phyloP scores from a whole-genome alignment of 208 protist species.

The Wallacemonas sp. region DNA sequence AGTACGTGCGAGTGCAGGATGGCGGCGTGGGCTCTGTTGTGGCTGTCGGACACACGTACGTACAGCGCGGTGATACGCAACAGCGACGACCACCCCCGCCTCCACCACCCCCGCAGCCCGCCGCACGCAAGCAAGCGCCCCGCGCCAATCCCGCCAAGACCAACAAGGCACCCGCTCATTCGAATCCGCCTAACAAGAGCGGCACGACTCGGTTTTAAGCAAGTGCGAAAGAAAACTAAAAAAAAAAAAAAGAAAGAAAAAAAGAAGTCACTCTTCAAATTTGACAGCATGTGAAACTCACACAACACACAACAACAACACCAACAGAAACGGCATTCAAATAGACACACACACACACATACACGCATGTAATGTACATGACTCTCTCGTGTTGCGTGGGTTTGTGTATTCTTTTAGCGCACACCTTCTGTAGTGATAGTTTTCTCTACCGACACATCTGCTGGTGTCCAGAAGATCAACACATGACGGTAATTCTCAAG shows the following conservation, averaged over 20 bases:
- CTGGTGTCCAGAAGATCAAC: no score
- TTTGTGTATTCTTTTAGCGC: no score
- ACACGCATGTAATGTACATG: no score
- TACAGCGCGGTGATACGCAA: slow-evolving; percentile 43
- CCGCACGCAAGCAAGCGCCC: not conserved
- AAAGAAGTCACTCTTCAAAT: no score
- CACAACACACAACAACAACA: not conserved
- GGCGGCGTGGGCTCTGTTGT: slow-evolving; percentile 57
- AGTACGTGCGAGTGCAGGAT: slow-evolving; percentile 85
- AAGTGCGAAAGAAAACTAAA: not conserved
- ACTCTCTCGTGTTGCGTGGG: no score
- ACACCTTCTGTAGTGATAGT: no score
- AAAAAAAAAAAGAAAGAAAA: not conserved
- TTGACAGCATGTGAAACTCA: no score
- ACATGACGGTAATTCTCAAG: no score
- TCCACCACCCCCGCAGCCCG: not conserved
- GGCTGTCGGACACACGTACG: slow-evolving; percentile 61
- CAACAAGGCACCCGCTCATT: not conserved
- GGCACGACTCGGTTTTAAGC: slow-evolving; percentile 12
- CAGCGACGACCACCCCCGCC: slow-evolving; percentile 12
- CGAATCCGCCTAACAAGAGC: not conserved
- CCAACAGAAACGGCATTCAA: not conserved
- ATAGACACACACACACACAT: not conserved
- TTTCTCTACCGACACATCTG: no score
- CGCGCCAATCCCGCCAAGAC: slow-evolving; percentile 8